These are phyloP conservation scores for Sclerospora graminicola DNA, from an alignment of 352 stramenopile genomes.

Conservation along the genomic window DNA sequence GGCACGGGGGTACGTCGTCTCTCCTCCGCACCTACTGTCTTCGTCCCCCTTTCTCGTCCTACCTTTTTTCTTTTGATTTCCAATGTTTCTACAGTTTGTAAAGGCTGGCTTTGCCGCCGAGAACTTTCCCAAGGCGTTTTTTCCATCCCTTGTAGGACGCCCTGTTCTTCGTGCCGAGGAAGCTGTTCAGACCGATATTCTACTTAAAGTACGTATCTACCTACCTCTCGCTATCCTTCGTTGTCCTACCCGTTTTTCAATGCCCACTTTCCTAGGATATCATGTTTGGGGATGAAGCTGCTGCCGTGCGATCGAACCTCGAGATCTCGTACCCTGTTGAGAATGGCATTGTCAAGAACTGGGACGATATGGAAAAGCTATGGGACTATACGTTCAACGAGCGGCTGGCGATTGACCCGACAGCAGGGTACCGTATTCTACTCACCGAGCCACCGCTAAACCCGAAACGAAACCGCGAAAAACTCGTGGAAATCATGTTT, in stretches of 20 bases:
- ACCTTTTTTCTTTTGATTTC: neutral
- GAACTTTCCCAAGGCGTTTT: constrained; percentile 92
- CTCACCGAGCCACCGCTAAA: constrained; percentile 90
- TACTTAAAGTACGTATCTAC: constrained; percentile 51
- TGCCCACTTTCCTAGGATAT: constrained; percentile 64
- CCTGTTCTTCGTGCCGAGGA: constrained; percentile 92
- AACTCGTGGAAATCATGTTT: constrained; percentile 90
- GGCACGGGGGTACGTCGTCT: constrained; percentile 58
- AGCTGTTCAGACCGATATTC: constrained; percentile 71
- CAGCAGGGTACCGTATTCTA: constrained; percentile 76
- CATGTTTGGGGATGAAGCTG: constrained; percentile 92
- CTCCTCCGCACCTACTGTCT: neutral
- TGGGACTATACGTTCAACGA: constrained; percentile 96
- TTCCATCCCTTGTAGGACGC: constrained; percentile 90
- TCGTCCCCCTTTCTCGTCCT: neutral
- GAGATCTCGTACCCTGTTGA: constrained; percentile 89
- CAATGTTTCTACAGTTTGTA: constrained; percentile 45
- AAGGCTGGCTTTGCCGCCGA: constrained; percentile 91
- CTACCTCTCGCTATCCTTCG: too few relatives aligned
- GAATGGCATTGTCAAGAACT: constrained; percentile 96
- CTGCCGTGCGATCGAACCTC: constrained; percentile 74
- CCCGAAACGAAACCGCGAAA: constrained; percentile 86
- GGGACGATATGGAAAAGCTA: constrained; percentile 95
- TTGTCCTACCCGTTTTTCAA: too few relatives aligned
- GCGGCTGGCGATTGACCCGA: constrained; percentile 63